phyloP scores from a whole-genome alignment of 306 rosid species.

The Medicago arabica region DNA sequence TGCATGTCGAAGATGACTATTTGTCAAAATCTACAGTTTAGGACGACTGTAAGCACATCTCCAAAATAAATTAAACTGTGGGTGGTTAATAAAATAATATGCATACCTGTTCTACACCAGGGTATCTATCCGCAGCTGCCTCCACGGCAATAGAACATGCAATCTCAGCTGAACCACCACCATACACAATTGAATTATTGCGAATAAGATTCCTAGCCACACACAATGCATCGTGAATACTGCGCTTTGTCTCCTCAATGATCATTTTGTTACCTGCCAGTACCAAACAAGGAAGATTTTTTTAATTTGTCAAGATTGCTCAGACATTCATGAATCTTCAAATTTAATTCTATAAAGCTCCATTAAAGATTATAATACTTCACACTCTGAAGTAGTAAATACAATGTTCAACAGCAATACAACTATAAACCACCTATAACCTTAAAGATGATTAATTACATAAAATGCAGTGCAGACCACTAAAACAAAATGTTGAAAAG shows the following conservation, averaged over 20 bases:
- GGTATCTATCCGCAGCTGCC: conserved; percentile 89
- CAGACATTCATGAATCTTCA: background rate
- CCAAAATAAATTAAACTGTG: background rate
- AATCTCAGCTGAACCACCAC: conserved; percentile 98
- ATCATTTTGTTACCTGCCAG: conserved; percentile 94
- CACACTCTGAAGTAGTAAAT: conserved; percentile 9
- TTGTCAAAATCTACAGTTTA: background rate
- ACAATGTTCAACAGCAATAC: background rate
- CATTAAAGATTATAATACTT: background rate
- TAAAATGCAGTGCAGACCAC: conserved; percentile 16
- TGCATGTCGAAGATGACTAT: background rate
- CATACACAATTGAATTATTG: conserved; percentile 94
- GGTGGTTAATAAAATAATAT: conserved; percentile 2
- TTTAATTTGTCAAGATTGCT: conserved; percentile 36
- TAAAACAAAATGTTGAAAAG: background rate
- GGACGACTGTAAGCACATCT: background rate
- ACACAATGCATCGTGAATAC: conserved; percentile 92
- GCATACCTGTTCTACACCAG: conserved; percentile 94
- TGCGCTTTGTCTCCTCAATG: conserved; percentile 98
- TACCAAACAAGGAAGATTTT: conserved; percentile 40
- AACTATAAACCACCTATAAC: background rate
- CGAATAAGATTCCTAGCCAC: conserved; percentile 98
- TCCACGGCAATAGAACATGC: conserved; percentile 88
- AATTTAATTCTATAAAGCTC: background rate
- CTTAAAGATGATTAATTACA: background rate